Base-by-base conservation (phyloP, 2,329 filamentous ascomycete genomes). In the Beauveria bassiana region DNA sequence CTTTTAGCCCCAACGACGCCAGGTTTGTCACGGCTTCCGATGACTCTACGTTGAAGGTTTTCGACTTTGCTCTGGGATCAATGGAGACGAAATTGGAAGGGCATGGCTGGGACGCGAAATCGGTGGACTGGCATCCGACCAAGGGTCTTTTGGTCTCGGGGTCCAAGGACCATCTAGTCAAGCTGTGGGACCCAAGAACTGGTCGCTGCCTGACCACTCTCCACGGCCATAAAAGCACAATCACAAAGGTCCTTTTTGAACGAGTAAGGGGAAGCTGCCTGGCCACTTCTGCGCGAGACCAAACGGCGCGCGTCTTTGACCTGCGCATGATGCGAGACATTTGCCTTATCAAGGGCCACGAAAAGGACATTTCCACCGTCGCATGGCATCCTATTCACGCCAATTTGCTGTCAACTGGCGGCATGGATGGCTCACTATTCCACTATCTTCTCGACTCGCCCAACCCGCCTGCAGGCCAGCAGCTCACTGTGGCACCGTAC, bases 301-400 rank as follows among this genome's bases (percentile, higher is more conserved):
- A 96, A 72, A 96, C 91, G 1, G 92, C 93, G 9, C 86, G 95
- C 63, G 86, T 99, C 51, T 98, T 98, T 70, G 95, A 99, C 72
- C 81, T 99, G 61, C 86, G 95, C 54, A 96, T 96, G 89, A 98
- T 99, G 95, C 89, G 95, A 65, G 95, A 99, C 73, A 93, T 98
- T 61, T 91, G 92, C 68, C 84, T 98, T 52, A 83, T 99, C 24
- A 90, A 93, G 67, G 95, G 95, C 8, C 93, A 98, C 71, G 93
- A 98, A 68, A 98, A 97, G 75, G 95, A 97, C 66, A 91, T 99
- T 63, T 93, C 91, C 14, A 96, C 92, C 1, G 77, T 99, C 56
- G 82, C 90, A 3, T 99, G 93, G 91, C 95, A 99, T 74, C 95
- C 95, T 0, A 85, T 96, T 58, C 95, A 98, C 72, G 85, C 90